Percentiles rank a stretch among this genome's conserved stretches.
phyloP scores from a whole-genome alignment of 768 basidiomycete genomes.

The Amanita rubescens region DNA sequence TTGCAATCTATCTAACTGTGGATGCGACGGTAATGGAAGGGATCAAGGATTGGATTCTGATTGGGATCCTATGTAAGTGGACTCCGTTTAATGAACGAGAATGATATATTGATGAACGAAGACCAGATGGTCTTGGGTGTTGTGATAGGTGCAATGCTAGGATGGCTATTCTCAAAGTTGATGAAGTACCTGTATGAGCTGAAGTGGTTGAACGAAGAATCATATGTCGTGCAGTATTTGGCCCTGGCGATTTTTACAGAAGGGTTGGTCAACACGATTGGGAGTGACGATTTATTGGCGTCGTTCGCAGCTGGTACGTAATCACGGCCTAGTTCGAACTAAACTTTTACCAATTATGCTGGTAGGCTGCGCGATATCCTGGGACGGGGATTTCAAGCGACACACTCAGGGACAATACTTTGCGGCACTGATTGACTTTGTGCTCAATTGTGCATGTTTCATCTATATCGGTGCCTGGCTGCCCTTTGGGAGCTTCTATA shows the following conservation, averaged over 20 bases:
- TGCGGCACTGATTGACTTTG: conserved; percentile 83
- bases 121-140: conserved; percentile 5
- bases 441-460: conserved; percentile 77
- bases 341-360: neutral
- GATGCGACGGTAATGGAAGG: conserved; percentile 58
- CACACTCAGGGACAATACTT: conserved; percentile 84
- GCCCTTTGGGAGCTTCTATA: conserved; percentile 53
- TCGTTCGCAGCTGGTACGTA: conserved; percentile 71
- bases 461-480: conserved; percentile 87
- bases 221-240: conserved; percentile 81
- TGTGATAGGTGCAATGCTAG: conserved; percentile 1
- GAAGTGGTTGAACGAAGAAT: conserved; percentile 70
- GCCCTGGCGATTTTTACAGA: conserved; percentile 65
- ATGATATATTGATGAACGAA: neutral
- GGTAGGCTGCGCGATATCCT: conserved; percentile 79
- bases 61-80: conserved; percentile 71
- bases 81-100: conserved; percentile 18
- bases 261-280: conserved; percentile 74
- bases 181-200: conserved; percentile 41
- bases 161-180: conserved; percentile 1
- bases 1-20: conserved; percentile 79
- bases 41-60: conserved; percentile 76
- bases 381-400: conserved; percentile 79
- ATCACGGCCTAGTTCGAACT: neutral
- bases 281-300: conserved; percentile 84